Evolutionary conservation across 2,329 filamentous ascomycete genomes (phyloP), one percentile per base, ranked within the genome.

Genomic region (Ophiostoma piceae): DNA sequence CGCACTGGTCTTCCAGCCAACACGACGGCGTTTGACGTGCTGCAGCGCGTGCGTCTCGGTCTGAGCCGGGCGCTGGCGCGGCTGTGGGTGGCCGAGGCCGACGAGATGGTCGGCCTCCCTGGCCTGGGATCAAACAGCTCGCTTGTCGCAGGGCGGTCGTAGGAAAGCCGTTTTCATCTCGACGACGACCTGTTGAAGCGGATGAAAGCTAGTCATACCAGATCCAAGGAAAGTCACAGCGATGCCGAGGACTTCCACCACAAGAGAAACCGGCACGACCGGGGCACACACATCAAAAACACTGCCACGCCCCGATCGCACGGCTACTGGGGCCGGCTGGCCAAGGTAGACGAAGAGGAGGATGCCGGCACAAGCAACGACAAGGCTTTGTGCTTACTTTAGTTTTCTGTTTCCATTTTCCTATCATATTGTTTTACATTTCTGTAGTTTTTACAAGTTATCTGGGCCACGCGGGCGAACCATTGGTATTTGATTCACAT

Each of bases 61-160:
- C 78, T 97, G 76, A 90, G 92, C 16, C 87, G 85, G 77, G 92
- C 95, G 74, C 80, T 96, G 76, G 90, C 87, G 16, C 85, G 83
- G 75, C 81, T 89, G 68, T 93, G 90, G 89, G 79, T 90, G 43
- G 83, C 85, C 70, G 88, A 90, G 73, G 87, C 87, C 22, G 87
- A 91, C 77, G 75, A 74, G 16, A 68, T 65, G 67, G 71, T 71
- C 5, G 71, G 41, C 1, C 57, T 71, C 22, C 67, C 67, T 0
- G 67, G 66, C 3, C 12, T 68, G 19, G 54, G 41, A 4, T 39
- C 43, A 22, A 35, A 32, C 37, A 47, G 68, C 37, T 12, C 26
- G 41, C 35, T 67, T 4, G 66, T 69, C 6, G 35, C 66, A 47
- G 68, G 70, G 35, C 68, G 70, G 68, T 65, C 68, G 2, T 71